Base-by-base conservation (phyloP, 2,329 filamentous ascomycete genomes). In the Colletotrichum shisoi region DNA sequence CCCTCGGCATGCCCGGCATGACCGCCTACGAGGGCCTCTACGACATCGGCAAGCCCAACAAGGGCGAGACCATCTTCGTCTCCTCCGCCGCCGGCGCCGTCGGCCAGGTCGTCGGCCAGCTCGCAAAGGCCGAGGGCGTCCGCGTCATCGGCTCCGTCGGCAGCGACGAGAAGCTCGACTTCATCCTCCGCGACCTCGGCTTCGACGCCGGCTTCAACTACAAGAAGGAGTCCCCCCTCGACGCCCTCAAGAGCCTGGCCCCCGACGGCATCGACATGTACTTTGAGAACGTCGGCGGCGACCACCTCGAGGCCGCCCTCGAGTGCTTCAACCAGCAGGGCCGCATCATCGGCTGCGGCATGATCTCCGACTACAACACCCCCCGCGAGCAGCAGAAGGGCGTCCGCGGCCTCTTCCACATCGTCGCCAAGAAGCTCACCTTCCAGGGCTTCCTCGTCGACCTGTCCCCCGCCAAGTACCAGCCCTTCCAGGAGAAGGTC, bases 121-220 rank as follows among this genome's bases (percentile, higher is more conserved):
- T 96, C 51, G 92, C 91, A 69, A 94, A 94, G 84, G 87, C 89
- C 69, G 89, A 94, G 77, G 92, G 92, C 2, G 79, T 95, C 64
- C 89, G 79, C 51, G 92, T 96, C 46, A 89, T 96, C 70, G 93
- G 92, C 19, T 92, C 88, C 58, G 92, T 93, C 12, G 92, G 93
- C 3, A 87, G 87, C 19, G 90, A 94, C 73, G 89, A 91, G 74
- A 96, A 96, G 82, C 82, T 93, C 27, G 86, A 91, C 21, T 95
- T 88, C 76, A 77, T 85, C 59, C 74, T 71, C 49, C 78, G 82
- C 62, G 80, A 84, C 73, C 79, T 86, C 1, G 84, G 83, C 9
- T 85, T 83, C 71, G 83, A 86, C 62, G 79, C 71, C 17, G 92
- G 89, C 9, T 95, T 94, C 81, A 95, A 96, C 83, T 96, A 96